Base-by-base conservation (phyloP, 306 rosid species). In the Vigna angularis region DNA sequence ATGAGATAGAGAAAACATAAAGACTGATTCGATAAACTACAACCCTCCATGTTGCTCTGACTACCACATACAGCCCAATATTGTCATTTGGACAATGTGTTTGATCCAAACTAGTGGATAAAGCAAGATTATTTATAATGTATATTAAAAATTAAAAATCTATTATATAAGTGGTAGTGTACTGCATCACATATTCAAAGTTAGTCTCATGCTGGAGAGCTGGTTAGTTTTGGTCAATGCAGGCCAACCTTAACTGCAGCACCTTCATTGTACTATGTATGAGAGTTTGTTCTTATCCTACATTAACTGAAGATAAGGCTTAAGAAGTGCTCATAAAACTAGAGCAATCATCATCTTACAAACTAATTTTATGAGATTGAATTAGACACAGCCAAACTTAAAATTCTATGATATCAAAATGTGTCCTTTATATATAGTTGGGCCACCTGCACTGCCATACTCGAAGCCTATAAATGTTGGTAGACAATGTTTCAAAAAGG, bases 11-110 rank as follows among this genome's bases (percentile, higher is more conserved):
- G 4, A 52, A 63, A 20, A 52, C 6, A 12, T 15, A 68, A 26
- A 1, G 9, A 45, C 6, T 11, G 28, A 42, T 4, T 7, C 15
- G 2, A 64, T 15, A 52, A 14, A 65, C 50, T 63, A 53, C 36
- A 40, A 61, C 28, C 50, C 24, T 56, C 53, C 28, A 58, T 58
- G 50, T 44, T 68, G 70, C 59, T 56, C 18, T 3, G 5, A 40
- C 73, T 81, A 75, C 51, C 34, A 59, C 17, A 68, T 68, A 55
- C n/a, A 55, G 66, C 56, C 14, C 72, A 66, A 52, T 38, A 44
- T 51, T 4, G 17, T 22, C 44, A 24, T 59, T 18, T 65, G 20
- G n/a, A 49, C 9, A 50, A 36, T 63, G 80, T 36, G 14, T 28
- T 72, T 30, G 6, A 36, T 14, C 44, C 52, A 64, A 36, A 8